Evolutionary conservation across 768 basidiomycete species (phyloP), one percentile per base, ranked within the genome.

Genomic region (Termitomyces sp.): DNA sequence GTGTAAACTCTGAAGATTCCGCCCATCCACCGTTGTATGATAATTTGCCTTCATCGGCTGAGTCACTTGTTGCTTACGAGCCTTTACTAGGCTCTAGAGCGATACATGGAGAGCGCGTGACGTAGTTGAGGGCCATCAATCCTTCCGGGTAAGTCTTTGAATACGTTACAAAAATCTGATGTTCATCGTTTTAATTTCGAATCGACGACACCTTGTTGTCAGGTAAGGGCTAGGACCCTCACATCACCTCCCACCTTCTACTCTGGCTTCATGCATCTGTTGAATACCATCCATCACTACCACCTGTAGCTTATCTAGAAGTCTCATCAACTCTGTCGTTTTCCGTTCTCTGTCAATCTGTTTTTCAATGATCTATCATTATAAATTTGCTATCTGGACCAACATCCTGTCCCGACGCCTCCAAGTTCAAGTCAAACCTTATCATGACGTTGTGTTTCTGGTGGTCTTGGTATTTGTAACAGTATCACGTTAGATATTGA

Each of bases 1-100:
- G 63, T 20, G 45, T 52, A 45, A 58, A 54, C 55, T 66, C 56
- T 25, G 56, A 61, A 36, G 68, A 66, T 60, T 52, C 54, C 34
- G 57, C 67, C 29, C 59, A 56, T 17, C 67, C 71, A 32, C 63
- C 70, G 47, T 69, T 73, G 60, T 83, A 81, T 66, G 79, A 77
- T 59, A 70, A 73, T 51, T 70, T 81, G 43, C 77, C 77, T 45
- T 82, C 83, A 55, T 79, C 81, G 34, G 77, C 78, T 4, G 80
- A 80, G 52, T 80, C 78, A 2, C 68, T 72, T 20, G 57, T 76
- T 47, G 72, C 72, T 29, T 73, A 74, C 66, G 77, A 76, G 65
- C 79, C 77, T 37, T 71, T 79, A 47, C 66, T 80, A 59, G 67
- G 67, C 62, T 66, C 71, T 55, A 63, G 65, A 49, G 65, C 68